These are phyloP conservation scores for Cyamopsis tetragonoloba DNA, from an alignment of 306 rosid genomes.

Conservation along the genomic window DNA sequence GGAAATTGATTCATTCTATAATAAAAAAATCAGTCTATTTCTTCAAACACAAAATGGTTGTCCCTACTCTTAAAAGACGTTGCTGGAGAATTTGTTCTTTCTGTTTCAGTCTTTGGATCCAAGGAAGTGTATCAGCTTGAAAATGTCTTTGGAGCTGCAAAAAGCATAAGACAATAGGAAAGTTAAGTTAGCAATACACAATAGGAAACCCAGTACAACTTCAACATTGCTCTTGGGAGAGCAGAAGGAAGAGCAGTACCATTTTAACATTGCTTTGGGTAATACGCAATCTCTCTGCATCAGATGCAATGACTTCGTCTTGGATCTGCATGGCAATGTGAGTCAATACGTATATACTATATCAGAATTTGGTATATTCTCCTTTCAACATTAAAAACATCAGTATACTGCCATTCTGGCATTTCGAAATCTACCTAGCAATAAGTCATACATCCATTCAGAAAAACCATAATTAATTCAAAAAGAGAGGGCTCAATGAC, in stretches of 20 bases:
- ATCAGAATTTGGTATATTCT: not conserved
- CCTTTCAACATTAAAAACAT: constrained; percentile 6
- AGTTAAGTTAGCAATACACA: not conserved
- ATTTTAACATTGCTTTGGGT: constrained; percentile 95
- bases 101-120: constrained; percentile 85
- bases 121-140: constrained; percentile 88
- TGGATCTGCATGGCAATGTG: constrained; percentile 64
- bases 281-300: constrained; percentile 80
- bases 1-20: constrained; percentile 5
- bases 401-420: not conserved
- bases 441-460: constrained; percentile 13
- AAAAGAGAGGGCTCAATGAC: not conserved
- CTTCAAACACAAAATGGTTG: constrained; percentile 4
- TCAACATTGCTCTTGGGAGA: not conserved
- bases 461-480: not conserved
- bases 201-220: not conserved
- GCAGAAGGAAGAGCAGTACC: constrained; percentile 41
- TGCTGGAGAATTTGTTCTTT: constrained; percentile 91
- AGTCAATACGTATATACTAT: not conserved
- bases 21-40: not conserved
- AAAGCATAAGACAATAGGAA: not conserved
- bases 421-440: constrained; percentile 1
- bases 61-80: constrained; percentile 75
- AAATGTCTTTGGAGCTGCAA: constrained; percentile 94
- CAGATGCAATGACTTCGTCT: constrained; percentile 94